These are phyloP conservation scores for Lasiodiplodia sp. DNA, from an alignment of 2,329 filamentous ascomycete species.

Conservation along the genomic window DNA sequence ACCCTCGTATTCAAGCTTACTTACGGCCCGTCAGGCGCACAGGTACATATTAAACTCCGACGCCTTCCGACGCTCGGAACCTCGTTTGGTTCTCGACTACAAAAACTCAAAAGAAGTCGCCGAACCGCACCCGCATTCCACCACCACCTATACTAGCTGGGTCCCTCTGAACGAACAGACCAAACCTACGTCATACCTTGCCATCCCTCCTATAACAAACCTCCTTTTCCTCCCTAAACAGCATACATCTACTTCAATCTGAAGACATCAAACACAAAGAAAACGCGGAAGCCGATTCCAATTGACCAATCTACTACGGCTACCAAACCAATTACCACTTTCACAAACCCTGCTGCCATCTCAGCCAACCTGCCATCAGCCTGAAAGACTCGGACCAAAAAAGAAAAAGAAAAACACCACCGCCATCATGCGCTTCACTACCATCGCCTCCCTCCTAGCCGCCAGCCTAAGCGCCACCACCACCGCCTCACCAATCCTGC, in stretches of 20 bases:
- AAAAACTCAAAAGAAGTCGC: not conserved
- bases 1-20: not conserved
- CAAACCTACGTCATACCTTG: slow-evolving; percentile 9
- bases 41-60: slow-evolving; percentile 13
- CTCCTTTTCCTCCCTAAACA: not conserved
- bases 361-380: not conserved
- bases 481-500: not conserved
- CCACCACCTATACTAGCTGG: not conserved
- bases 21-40: not conserved
- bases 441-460: slow-evolving; percentile 1
- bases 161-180: not conserved
- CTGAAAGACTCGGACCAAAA: not conserved
- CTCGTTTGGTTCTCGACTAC: not conserved
- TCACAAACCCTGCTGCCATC: not conserved
- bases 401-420: not conserved
- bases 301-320: not conserved
- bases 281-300: not conserved
- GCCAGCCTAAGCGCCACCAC: not conserved
- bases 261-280: not conserved
- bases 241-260: not conserved
- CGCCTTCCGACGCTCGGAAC: not conserved
- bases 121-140: slow-evolving; percentile 6
- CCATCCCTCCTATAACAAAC: not conserved
- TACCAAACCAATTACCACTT: not conserved
- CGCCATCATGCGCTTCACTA: slow-evolving; percentile 5